Evolutionary conservation across 2,329 filamentous ascomycete species (phyloP).

Genomic region (Alternaria brassicicola): DNA sequence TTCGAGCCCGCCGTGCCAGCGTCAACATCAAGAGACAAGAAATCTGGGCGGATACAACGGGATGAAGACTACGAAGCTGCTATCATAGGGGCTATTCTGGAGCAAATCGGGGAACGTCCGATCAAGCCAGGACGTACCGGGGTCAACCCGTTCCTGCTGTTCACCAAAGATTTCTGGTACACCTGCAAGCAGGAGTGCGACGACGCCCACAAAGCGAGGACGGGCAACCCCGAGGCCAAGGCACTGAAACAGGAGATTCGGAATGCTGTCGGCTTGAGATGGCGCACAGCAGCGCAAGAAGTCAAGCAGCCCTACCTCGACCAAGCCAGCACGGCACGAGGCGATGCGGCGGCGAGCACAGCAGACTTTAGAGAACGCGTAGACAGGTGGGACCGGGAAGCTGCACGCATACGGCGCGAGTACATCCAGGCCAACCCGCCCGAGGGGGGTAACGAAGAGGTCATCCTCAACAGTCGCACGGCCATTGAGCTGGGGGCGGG

Average conservation of each 20-base stretch:
- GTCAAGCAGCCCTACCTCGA: slow-evolving; percentile 79
- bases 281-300: slow-evolving; percentile 76
- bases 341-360: slow-evolving; percentile 64
- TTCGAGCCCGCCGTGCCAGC: slow-evolving; percentile 23
- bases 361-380: slow-evolving; percentile 66
- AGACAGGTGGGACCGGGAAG: slow-evolving; percentile 74
- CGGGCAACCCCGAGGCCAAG: slow-evolving; percentile 71
- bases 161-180: slow-evolving; percentile 76
- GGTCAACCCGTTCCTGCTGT: slow-evolving; percentile 87
- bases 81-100: slow-evolving; percentile 62
- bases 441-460: slow-evolving; percentile 36
- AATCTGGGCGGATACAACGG: slow-evolving; percentile 32
- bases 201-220: slow-evolving; percentile 67
- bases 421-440: slow-evolving; percentile 49
- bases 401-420: slow-evolving; percentile 55
- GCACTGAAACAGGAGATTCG: slow-evolving; percentile 75
- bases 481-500: slow-evolving; percentile 47
- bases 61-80: slow-evolving; percentile 61
- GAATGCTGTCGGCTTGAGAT: slow-evolving; percentile 85
- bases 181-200: slow-evolving; percentile 69
- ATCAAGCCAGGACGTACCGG: slow-evolving; percentile 73
- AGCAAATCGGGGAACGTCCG: slow-evolving; percentile 75
- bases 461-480: slow-evolving; percentile 44
- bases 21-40: slow-evolving; percentile 15
- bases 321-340: slow-evolving; percentile 73